Evolutionary conservation across 805 yeast genomes (phyloP).

Genomic region (Metschnikowia matae): DNA sequence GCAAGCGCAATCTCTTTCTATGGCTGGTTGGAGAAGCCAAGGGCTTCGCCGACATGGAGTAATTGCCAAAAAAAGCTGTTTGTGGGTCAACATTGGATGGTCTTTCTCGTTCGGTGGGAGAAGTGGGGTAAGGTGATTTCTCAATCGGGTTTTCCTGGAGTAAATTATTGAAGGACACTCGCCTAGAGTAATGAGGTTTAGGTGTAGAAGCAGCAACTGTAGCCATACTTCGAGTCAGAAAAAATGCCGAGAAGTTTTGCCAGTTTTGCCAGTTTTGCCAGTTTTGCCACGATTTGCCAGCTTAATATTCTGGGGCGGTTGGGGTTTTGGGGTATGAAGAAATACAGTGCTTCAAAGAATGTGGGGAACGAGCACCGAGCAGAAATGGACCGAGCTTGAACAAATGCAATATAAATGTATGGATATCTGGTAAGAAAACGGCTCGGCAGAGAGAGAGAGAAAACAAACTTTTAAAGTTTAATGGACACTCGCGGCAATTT

Average conservation of each 20-base stretch:
- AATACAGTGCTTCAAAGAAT: background rate
- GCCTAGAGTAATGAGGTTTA: constrained; percentile 21
- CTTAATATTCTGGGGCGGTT: background rate
- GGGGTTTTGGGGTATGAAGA: background rate
- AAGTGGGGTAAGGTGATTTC: constrained; percentile 9
- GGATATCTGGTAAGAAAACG: background rate
- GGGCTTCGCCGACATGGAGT: constrained; percentile 10
- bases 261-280: no score
- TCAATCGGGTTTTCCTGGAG: constrained; percentile 20
- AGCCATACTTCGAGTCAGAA: constrained; percentile 3
- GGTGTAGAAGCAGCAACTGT: constrained; percentile 4
- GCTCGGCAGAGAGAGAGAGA: background rate
- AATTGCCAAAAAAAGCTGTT: constrained; percentile 17
- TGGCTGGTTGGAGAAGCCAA: constrained; percentile 7
- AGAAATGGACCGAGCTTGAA: background rate
- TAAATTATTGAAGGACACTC: constrained; percentile 45
- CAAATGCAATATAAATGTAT: background rate
- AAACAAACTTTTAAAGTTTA: background rate
- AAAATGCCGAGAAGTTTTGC: background rate
- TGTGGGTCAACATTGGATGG: constrained; percentile 17
- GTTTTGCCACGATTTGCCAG: background rate
- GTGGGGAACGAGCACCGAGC: constrained; percentile 1
- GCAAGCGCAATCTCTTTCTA: constrained; percentile 19
- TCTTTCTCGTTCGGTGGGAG: constrained; percentile 21
- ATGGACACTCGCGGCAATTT: background rate